A percentile compares a stretch with the other conserved stretches of the same genome.
Conservation (phyloP, 805 yeast species). For the Lachancea thermotolerans region DNA sequence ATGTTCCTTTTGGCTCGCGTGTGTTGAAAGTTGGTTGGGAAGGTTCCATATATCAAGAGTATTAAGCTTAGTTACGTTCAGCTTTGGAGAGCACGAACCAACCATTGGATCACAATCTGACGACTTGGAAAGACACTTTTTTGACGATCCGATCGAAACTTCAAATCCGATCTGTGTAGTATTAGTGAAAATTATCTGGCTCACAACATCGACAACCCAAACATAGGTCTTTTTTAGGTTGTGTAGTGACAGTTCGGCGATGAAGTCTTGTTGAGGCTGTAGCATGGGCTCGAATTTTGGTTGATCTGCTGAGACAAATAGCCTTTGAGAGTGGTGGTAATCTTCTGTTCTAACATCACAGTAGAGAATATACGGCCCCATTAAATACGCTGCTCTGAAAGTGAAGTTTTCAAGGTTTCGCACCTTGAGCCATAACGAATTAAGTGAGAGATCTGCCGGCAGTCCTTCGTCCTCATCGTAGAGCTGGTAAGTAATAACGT, state of each 20-base stretch:
- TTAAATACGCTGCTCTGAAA: conserved; percentile 59
- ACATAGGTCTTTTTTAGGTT: conserved; percentile 49
- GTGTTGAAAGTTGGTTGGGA: conserved; percentile 33
- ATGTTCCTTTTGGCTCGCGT: conserved; percentile 42
- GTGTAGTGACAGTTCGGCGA: conserved; percentile 57
- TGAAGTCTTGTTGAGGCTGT: conserved; percentile 58
- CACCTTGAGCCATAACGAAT: conserved; percentile 47
- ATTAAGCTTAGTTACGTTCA: conserved; percentile 45
- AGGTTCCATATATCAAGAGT: conserved; percentile 68
- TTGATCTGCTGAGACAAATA: conserved; percentile 68
- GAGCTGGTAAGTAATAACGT: conserved; percentile 44
- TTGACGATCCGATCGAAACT: conserved; percentile 42
- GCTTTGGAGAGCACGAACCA: conserved; percentile 29
- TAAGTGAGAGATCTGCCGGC: conserved; percentile 22
- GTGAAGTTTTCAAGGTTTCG: conserved; percentile 47
- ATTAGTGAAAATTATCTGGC: conserved; percentile 64
- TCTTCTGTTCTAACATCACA: conserved; percentile 57
- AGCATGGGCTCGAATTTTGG: conserved; percentile 69
- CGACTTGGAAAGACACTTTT: conserved; percentile 18
- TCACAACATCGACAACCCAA: conserved; percentile 66
- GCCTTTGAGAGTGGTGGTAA: conserved; percentile 43
- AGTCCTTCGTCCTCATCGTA: conserved; percentile 26
- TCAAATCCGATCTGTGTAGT: conserved; percentile 59
- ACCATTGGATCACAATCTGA: conserved; percentile 23
- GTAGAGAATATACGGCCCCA: conserved; percentile 72